A percentile compares a stretch with the other conserved stretches of the same genome.
Conservation (phyloP, 225 moss, liverwort and hornwort genomes). For the Lunularia cruciata region DNA sequence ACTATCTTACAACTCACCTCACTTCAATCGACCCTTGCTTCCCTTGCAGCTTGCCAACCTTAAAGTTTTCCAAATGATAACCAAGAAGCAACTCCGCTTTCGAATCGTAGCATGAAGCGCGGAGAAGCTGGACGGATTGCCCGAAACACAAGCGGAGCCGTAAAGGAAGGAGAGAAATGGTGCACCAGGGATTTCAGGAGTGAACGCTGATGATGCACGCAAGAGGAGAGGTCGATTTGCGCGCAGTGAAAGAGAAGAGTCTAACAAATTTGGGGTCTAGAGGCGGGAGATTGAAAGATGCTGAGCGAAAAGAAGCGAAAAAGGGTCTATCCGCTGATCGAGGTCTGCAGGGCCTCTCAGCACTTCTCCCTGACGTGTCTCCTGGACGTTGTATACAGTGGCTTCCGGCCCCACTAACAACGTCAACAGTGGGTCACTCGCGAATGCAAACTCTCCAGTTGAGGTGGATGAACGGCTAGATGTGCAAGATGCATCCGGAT, state of each 20-base stretch:
- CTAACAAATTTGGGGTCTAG: not conserved
- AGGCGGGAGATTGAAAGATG: constrained; percentile 11
- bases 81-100: not conserved
- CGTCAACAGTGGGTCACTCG: not conserved
- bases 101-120: not conserved
- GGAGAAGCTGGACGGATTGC: not conserved
- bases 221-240: not conserved
- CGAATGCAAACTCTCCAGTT: no score
- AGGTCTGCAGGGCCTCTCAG: not conserved
- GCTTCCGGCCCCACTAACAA: not conserved
- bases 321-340: not conserved
- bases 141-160: not conserved
- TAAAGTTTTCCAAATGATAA: not conserved
- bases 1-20: not conserved
- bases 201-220: not conserved
- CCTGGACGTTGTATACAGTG: not conserved
- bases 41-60: not conserved
- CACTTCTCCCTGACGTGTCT: constrained; percentile 5
- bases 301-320: not conserved
- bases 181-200: not conserved
- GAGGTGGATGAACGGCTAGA: not conserved
- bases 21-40: not conserved
- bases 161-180: not conserved
- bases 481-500: not conserved
- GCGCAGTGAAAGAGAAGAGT: not conserved